Base-by-base conservation (phyloP, 2,329 filamentous ascomycete species). In the Beauveria scarabaeidicola region DNA sequence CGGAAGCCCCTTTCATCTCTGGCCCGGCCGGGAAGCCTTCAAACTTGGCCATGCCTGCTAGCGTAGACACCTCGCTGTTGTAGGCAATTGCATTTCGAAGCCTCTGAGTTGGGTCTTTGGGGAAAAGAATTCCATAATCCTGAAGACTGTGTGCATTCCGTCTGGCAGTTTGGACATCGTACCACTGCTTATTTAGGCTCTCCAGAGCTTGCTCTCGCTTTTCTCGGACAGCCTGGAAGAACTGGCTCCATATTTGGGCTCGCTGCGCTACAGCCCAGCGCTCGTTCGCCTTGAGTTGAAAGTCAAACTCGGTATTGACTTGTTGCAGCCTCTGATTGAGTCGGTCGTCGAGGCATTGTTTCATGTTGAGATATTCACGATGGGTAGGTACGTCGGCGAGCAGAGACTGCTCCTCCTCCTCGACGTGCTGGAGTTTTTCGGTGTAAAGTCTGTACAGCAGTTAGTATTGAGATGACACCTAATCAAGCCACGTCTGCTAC, bases 1-100 rank as follows among this genome's bases (percentile, higher is more conserved):
- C 73, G 41, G 87, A 86, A 27, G 90, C 89, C 46, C 89, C 82
- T 61, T 80, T 80, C 74, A 99, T 87, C 38, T 89, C 81, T 21
- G 94, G 94, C n/a, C 92, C 94, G 36, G 93, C 92, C 40, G 94
- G 94, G 74, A 99, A 99, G 25, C 94, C 94, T 68, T 96, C 87
- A 71, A 97, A 92, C 74, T 97, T 97, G 40, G 93, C 92, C 55
- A 97, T 81, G 41, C 93, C 93, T 6, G 92, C 87, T 60, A 99
- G 77, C 29, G 97, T 85, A 0, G 92, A 96, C 5, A 99, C 92
- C 71, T 99, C 94, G 64, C 88, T 89, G 71, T 96, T 97, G 76
- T 97, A 97, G 51, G 92, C 89, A 53, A 91, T 83, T 66, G 96
- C 92, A 63, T 97, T 89, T 63, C 85, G 81, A 62, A 96, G 82